Evolutionary conservation across 345 rosid genomes (phyloP).

Genomic region (Trapa incisa): DNA sequence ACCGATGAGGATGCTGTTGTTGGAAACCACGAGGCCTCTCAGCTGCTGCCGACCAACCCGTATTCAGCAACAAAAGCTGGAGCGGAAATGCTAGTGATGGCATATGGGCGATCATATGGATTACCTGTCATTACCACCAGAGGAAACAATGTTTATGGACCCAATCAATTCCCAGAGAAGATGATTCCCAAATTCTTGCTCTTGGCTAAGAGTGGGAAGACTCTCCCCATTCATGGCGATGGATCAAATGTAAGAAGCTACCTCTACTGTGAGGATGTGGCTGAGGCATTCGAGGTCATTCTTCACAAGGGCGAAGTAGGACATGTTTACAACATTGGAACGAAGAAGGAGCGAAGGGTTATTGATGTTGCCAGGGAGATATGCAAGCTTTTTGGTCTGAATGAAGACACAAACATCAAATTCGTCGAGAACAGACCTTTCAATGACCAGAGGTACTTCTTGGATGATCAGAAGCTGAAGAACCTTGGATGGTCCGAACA

Average conservation of each 20-base stretch:
- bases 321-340: slow-evolving; percentile 40
- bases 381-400: slow-evolving; percentile 27
- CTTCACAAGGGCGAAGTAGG: slow-evolving; percentile 47
- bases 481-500: slow-evolving; percentile 31
- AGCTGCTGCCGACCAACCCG: slow-evolving; percentile 38
- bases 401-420: slow-evolving; percentile 25
- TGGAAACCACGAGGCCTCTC: slow-evolving; percentile 41
- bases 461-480: slow-evolving; percentile 36
- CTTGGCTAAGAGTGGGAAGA: slow-evolving; percentile 31
- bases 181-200: slow-evolving; percentile 34
- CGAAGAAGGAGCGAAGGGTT: slow-evolving; percentile 39
- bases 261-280: slow-evolving; percentile 39
- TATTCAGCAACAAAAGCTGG: slow-evolving; percentile 44
- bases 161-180: slow-evolving; percentile 36
- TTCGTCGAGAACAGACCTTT: slow-evolving; percentile 36
- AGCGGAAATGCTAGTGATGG: slow-evolving; percentile 46
- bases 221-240: slow-evolving; percentile 42
- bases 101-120: slow-evolving; percentile 37
- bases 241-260: slow-evolving; percentile 38
- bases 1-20: slow-evolving; percentile 40
- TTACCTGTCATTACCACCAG: slow-evolving; percentile 40
- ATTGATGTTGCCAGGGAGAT: slow-evolving; percentile 35
- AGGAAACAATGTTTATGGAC: slow-evolving; percentile 40
- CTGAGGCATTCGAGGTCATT: slow-evolving; percentile 36
- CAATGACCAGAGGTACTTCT: slow-evolving; percentile 24